A percentile compares a stretch with the other conserved stretches of the same genome.
Conservation (phyloP, 2,329 filamentous ascomycete species). For the Domatiomyces catenatus region DNA sequence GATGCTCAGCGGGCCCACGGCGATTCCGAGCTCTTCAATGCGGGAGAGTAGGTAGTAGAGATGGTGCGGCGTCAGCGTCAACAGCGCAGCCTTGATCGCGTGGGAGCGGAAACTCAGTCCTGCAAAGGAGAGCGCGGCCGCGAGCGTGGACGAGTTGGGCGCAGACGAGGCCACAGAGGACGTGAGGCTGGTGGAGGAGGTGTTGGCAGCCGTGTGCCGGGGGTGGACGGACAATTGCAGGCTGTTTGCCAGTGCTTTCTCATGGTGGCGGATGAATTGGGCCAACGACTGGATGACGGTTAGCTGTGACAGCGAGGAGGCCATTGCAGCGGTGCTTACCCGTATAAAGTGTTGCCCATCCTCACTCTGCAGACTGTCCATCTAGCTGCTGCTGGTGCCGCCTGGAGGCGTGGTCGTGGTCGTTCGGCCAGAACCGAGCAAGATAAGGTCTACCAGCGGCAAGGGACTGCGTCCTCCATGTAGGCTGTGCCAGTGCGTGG, state of each 20-base stretch:
- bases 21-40: slow-evolving; percentile 81
- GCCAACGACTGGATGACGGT: slow-evolving; percentile 62
- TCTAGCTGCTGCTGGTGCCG: slow-evolving; percentile 11
- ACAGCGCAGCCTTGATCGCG: slow-evolving; percentile 71
- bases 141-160: slow-evolving; percentile 56
- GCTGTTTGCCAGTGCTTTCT: slow-evolving; percentile 92
- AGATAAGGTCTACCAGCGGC: not conserved
- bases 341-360: slow-evolving; percentile 37
- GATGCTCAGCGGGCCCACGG: slow-evolving; percentile 90
- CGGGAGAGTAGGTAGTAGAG: slow-evolving; percentile 91
- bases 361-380: slow-evolving; percentile 36
- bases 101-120: slow-evolving; percentile 73
- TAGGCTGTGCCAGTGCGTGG: not conserved
- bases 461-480: not conserved
- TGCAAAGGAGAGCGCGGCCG: slow-evolving; percentile 73
- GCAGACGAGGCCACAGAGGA: slow-evolving; percentile 25
- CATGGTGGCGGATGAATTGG: slow-evolving; percentile 89
- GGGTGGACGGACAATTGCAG: slow-evolving; percentile 52
- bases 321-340: slow-evolving; percentile 18
- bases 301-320: not conserved
- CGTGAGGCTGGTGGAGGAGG: slow-evolving; percentile 44
- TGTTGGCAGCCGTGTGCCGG: slow-evolving; percentile 42
- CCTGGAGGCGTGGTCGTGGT: not conserved
- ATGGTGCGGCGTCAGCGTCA: slow-evolving; percentile 88
- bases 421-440: not conserved